Percentiles rank a stretch among this genome's conserved stretches.
Conservation (phyloP, 78 protist species). For the Protostelium mycophagum region DNA sequence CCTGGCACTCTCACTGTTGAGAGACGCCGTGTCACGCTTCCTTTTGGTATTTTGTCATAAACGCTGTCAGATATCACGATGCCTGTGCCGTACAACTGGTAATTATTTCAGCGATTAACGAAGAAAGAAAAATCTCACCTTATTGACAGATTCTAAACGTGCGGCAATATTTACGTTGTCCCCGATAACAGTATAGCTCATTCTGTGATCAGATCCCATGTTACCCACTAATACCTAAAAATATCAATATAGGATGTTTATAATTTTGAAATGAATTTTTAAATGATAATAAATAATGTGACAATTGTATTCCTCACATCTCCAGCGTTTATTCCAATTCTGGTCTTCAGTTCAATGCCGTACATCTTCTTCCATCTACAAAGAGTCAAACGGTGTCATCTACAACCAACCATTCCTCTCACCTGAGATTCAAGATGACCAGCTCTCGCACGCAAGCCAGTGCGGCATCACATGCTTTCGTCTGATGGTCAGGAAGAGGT, state of each 20-base stretch:
- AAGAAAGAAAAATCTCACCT: background rate
- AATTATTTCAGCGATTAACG: background rate
- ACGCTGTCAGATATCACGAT: background rate
- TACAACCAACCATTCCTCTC: background rate
- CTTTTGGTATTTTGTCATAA: background rate
- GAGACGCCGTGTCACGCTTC: background rate
- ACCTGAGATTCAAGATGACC: background rate
- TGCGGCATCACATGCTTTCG: background rate
- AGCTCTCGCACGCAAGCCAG: background rate
- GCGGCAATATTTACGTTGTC: conserved; percentile 8
- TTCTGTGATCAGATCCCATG: background rate
- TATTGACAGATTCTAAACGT: conserved; percentile 11
- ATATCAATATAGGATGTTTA: too few relatives aligned
- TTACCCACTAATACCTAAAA: conserved; percentile 1
- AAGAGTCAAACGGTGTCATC: background rate
- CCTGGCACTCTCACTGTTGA: background rate
- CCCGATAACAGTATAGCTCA: conserved; percentile 13
- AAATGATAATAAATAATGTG: too few relatives aligned
- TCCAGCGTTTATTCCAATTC: conserved; percentile 3
- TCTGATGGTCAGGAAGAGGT: background rate
- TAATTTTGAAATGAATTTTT: too few relatives aligned
- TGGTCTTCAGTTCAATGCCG: background rate
- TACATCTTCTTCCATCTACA: background rate
- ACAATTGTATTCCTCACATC: too few relatives aligned
- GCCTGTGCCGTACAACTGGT: background rate